Conservation (phyloP, 257 asterid species). For the Oldenlandia corymbosa region DNA sequence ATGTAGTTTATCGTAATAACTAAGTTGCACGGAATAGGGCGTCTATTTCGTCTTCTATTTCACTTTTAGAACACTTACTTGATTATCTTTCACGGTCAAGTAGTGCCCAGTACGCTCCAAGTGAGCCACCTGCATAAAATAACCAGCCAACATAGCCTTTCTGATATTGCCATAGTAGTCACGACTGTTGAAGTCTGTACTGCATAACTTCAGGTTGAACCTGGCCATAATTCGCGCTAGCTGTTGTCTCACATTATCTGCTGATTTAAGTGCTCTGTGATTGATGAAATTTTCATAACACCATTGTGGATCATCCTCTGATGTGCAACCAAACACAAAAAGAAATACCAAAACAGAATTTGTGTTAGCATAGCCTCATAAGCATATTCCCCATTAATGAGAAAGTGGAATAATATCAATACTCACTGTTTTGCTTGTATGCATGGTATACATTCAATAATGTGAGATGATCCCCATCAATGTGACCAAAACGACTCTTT, state of each 20-base stretch:
- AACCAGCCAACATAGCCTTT: slow-evolving; percentile 99
- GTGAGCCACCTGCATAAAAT: slow-evolving; percentile 99
- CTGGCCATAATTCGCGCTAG: slow-evolving; percentile 91
- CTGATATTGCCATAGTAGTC: slow-evolving; percentile 93
- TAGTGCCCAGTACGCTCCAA: slow-evolving; percentile 85
- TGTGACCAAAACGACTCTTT: slow-evolving; percentile 95
- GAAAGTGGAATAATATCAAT: neutral
- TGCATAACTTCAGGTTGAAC: slow-evolving; percentile 85
- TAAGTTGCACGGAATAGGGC: too few species aligned
- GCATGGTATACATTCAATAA: slow-evolving; percentile 93
- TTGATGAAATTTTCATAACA: slow-evolving; percentile 87
- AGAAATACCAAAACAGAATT: neutral
- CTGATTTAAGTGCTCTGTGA: slow-evolving; percentile 76
- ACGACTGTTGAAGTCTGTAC: slow-evolving; percentile 94
- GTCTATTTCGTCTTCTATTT: neutral
- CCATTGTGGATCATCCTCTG: slow-evolving; percentile 95
- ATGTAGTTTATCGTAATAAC: neutral
- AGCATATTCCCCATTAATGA: slow-evolving; percentile 11
- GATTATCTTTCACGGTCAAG: slow-evolving; percentile 93
- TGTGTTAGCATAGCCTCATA: slow-evolving; percentile 12
- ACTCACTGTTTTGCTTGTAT: slow-evolving; percentile 88
- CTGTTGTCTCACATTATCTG: slow-evolving; percentile 93
- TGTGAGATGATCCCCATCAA: slow-evolving; percentile 93
- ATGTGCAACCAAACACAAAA: slow-evolving; percentile 5
- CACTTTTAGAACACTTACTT: slow-evolving; percentile 31